Conservation (phyloP, 2,329 filamentous ascomycete species). For the Aureobasidium sp. region DNA sequence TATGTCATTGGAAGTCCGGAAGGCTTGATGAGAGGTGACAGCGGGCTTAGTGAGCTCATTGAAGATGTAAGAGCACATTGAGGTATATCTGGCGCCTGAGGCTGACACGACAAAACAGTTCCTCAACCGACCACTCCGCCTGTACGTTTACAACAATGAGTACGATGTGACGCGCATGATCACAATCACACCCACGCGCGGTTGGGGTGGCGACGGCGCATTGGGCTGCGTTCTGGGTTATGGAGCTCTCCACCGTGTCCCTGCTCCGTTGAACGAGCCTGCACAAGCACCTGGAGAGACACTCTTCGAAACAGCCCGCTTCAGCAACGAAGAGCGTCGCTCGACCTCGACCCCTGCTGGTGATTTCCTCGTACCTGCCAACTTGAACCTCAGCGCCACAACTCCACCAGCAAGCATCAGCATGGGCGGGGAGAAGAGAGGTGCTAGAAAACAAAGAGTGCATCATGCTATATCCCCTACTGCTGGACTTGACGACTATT, state of each 20-base stretch:
- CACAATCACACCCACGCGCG: constrained; percentile 82
- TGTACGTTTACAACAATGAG: constrained; percentile 98
- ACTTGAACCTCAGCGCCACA: constrained; percentile 27
- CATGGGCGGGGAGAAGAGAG: constrained; percentile 14
- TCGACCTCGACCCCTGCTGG: constrained; percentile 16
- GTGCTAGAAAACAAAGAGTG: constrained; percentile 55
- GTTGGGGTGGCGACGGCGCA: constrained; percentile 90
- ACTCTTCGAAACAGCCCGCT: constrained; percentile 61
- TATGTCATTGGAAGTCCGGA: constrained; percentile 95
- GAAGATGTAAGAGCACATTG: constrained; percentile 50
- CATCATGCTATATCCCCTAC: constrained; percentile 44
- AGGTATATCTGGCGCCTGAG: no score
- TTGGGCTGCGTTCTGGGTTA: constrained; percentile 89
- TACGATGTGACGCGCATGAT: constrained; percentile 90
- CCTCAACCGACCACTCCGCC: constrained; percentile 71
- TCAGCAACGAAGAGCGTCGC: constrained; percentile 22
- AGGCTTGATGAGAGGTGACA: constrained; percentile 76
- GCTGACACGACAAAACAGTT: constrained; percentile 38
- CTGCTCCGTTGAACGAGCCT: constrained; percentile 78
- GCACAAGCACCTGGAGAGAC: constrained; percentile 84
- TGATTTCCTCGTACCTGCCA: constrained; percentile 39
- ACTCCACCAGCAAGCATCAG: constrained; percentile 13
- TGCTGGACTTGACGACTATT: constrained; percentile 73
- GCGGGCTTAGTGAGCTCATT: constrained; percentile 80
- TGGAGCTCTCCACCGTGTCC: constrained; percentile 83